A percentile compares a stretch with the other conserved stretches of the same genome.
phyloP scores from a whole-genome alignment of 768 basidiomycete species.

The Tulasnella sp. region DNA sequence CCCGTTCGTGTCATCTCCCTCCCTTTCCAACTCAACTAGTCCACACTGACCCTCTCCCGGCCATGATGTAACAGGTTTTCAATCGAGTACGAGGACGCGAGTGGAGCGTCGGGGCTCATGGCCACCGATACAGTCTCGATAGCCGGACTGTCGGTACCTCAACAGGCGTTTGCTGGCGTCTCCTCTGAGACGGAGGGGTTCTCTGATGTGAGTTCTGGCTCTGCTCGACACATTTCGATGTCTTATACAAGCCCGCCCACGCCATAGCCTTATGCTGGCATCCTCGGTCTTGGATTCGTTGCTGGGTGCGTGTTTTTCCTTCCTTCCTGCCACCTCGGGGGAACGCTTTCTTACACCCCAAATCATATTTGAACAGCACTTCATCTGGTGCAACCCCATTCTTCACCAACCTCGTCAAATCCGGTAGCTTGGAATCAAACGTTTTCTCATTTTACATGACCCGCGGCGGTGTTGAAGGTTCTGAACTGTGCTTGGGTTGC shows the following conservation, averaged over 20 bases:
- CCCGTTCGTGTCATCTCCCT: neutral
- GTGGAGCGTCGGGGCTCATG: neutral
- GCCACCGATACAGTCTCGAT: constrained; percentile 40
- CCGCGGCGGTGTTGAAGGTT: neutral
- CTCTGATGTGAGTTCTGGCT: neutral
- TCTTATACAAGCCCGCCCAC: neutral
- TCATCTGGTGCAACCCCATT: neutral
- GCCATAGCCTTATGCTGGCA: neutral
- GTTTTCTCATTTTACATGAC: neutral
- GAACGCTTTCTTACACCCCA: too few species aligned
- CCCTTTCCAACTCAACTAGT: neutral
- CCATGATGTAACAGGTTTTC: neutral
- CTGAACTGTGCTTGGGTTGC: neutral
- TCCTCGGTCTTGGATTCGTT: neutral
- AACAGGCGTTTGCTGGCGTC: constrained; percentile 42
- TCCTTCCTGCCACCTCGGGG: neutral
- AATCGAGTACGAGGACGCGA: neutral
- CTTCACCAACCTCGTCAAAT: neutral
- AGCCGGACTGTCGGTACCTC: constrained; percentile 37
- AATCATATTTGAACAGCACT: neutral
- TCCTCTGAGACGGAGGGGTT: constrained; percentile 31
- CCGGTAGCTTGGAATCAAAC: neutral
- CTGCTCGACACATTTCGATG: neutral
- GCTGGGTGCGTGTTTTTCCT: neutral
- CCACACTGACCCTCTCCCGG: neutral